These are phyloP conservation scores for Nothopassalora personata DNA, from an alignment of 2,329 filamentous ascomycete genomes.

Conservation along the genomic window DNA sequence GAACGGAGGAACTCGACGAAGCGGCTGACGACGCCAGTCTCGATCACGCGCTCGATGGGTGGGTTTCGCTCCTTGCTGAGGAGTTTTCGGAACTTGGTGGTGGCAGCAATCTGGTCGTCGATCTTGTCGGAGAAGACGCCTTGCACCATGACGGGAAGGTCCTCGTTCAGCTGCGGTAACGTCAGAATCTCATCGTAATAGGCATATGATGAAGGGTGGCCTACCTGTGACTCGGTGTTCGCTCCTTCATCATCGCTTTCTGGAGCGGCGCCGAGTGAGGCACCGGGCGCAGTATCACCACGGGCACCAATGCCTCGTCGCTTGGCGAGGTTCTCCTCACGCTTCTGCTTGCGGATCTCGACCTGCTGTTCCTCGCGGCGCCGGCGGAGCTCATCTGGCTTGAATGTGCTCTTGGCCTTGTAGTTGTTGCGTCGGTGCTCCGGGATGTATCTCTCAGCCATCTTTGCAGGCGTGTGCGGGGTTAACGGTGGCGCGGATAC, in stretches of 20 bases:
- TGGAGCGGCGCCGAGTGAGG: conserved; percentile 77
- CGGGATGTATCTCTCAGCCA: conserved; percentile 99
- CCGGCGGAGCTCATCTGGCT: conserved; percentile 96
- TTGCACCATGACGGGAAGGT: conserved; percentile 95
- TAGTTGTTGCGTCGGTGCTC: conserved; percentile 99
- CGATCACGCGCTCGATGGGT: conserved; percentile 97
- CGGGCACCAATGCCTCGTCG: conserved; percentile 85
- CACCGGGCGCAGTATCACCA: conserved; percentile 64
- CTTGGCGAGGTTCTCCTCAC: conserved; percentile 98
- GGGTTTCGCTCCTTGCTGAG: conserved; percentile 98
- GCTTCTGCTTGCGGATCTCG: conserved; percentile 96
- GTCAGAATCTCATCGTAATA: conserved; percentile 17
- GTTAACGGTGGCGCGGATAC: background rate
- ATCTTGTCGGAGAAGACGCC: conserved; percentile 99
- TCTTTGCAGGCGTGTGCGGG: conserved; percentile 45
- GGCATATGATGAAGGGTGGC: conserved; percentile 26
- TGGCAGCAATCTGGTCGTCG: conserved; percentile 93
- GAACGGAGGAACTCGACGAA: conserved; percentile 98
- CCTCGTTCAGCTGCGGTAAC: conserved; percentile 73
- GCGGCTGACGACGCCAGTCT: conserved; percentile 93
- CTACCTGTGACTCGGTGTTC: conserved; percentile 93
- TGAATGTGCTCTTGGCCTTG: conserved; percentile 99
- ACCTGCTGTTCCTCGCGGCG: conserved; percentile 99
- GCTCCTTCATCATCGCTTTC: conserved; percentile 97
- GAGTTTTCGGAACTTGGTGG: conserved; percentile 97